Evolutionary conservation across 2,329 filamentous ascomycete species (phyloP), one percentile per base, ranked within the genome.

Genomic region (Cercospora sp.): DNA sequence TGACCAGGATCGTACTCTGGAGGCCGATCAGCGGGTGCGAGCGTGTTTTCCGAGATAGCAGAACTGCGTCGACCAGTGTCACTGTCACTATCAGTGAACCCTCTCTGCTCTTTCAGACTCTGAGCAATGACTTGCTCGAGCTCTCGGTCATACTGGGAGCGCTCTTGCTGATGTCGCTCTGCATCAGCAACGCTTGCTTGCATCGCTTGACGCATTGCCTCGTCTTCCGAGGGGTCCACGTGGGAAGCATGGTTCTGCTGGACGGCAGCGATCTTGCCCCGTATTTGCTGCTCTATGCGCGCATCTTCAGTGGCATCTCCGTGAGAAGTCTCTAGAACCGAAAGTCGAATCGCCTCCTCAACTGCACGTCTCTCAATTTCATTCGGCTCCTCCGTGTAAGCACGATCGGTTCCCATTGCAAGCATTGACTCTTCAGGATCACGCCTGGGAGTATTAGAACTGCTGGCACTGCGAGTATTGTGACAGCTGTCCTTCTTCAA

Each of bases 241-340:
- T 79, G 73, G 7, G 76, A 74, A 8, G 74, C 73, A 16, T 76
- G 74, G 5, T 73, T 74, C 16, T 75, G 73, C 66, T 85, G 81
- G 2, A 89, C 77, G 72, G 91, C 88, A 13, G 81, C 82, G 16
- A 95, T 83, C 70, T 90, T 92, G 5, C 90, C 88, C 13, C 91
- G 85, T 61, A 96, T 90, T 0, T 91, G 91, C 21, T 87, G 84
- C 76, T 93, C 92, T 59, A 96, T 85, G 67, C 86, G 83, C 24
- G 84, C 85, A 74, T 95, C 92, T 77, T 95, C 90, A 21, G 87
- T 84, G 0, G 84, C 76, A 70, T 94, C 85, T 10, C 92, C 91
- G 0, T 82, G 84, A 0, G 91, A 93, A 0, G 91, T 93, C 75
- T 90, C 86, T 7, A 82, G 81, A 0, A 95, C 90, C 0, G 90